A percentile compares a stretch with the other conserved stretches of the same genome.
Conservation (phyloP, 495 filamentous ascomycete genomes). For the Penicillium coprophilum region DNA sequence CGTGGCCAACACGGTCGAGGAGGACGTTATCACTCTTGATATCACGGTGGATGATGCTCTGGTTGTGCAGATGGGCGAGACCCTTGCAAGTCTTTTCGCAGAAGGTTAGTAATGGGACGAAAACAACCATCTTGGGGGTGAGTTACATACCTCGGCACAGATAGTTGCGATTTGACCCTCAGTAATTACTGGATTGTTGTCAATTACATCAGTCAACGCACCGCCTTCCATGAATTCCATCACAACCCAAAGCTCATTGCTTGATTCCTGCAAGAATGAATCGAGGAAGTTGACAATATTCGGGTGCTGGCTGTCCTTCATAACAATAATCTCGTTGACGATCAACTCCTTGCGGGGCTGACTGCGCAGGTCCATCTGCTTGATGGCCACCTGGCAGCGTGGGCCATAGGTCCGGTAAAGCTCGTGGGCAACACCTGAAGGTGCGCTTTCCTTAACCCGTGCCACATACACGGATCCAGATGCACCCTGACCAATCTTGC, state of each 20-base stretch:
- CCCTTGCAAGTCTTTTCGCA: slow-evolving; percentile 85
- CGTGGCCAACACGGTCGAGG: slow-evolving; percentile 86
- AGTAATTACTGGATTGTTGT: slow-evolving; percentile 86
- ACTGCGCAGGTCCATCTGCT: slow-evolving; percentile 98
- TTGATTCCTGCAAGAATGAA: slow-evolving; percentile 90
- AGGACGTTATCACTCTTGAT: slow-evolving; percentile 99
- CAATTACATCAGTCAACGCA: slow-evolving; percentile 96
- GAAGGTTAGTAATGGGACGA: slow-evolving; percentile 33
- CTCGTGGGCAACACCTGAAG: slow-evolving; percentile 62
- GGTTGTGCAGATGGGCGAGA: slow-evolving; percentile 86
- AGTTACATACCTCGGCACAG: slow-evolving; percentile 78
- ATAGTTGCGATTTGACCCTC: slow-evolving; percentile 98
- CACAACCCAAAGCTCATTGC: slow-evolving; percentile 94
- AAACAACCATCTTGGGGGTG: neutral
- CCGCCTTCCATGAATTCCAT: slow-evolving; percentile 99
- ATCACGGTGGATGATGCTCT: slow-evolving; percentile 98
- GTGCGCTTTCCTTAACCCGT: slow-evolving; percentile 76
- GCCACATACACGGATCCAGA: slow-evolving; percentile 98
- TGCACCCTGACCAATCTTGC: slow-evolving; percentile 98
- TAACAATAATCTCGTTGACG: slow-evolving; percentile 98
- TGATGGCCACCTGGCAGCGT: slow-evolving; percentile 88
- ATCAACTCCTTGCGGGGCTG: slow-evolving; percentile 98
- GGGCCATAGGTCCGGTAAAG: slow-evolving; percentile 67
- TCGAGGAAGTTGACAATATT: slow-evolving; percentile 99
- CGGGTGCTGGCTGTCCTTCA: slow-evolving; percentile 96